Evolutionary conservation across 1,139 yeast genomes (phyloP), one percentile per base, ranked within the genome.

Genomic region (Zygosaccharomyces sapae): DNA sequence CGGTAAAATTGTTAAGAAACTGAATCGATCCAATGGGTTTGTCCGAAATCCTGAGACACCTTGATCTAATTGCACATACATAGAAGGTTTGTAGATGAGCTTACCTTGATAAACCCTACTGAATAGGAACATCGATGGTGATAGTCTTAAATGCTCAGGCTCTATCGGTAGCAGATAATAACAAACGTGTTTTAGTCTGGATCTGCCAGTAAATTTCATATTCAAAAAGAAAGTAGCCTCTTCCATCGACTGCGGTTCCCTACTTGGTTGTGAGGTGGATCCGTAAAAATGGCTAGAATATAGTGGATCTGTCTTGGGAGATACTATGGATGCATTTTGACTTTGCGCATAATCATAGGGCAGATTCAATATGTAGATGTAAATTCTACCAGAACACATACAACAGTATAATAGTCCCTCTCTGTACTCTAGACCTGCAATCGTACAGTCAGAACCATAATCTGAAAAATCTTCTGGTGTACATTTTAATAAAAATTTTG

Each of bases 321-420:
- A 33, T 25, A 27, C 37, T 6, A 49, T 38, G 20, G 45, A 44
- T 3, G 48, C 25, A 35, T 48, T 51, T 10, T 57, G 54, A 3
- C 46, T 42, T 42, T 60, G 61, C 9, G 49, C 30, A 48, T 61
- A 61, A 42, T 55, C 56, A 5, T 39, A 38, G 7, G 65, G 63
- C 38, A 62, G 41, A 44, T 62, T 61, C 30, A 62, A 34, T 6
- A 58, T 48, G 41, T 55, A 61, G 3, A 60, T 46, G 44, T 49
- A 59, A 2, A 61, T 35, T 43, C 49, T 53, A 3, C 67, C 66
- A 20, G 52, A 42, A 38, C 54, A 50, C 38, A 54, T 51, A 31
- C 61, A 51, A 43, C 64, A 60, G 47, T 61, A 62, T 8, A 62
- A 46, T 4, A 62, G 38, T 1, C 61, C 58, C 12, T 56, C 55